These are phyloP conservation scores for Malassezia vespertilionis DNA, from an alignment of 1,284 basidiomycete species.

Conservation along the genomic window DNA sequence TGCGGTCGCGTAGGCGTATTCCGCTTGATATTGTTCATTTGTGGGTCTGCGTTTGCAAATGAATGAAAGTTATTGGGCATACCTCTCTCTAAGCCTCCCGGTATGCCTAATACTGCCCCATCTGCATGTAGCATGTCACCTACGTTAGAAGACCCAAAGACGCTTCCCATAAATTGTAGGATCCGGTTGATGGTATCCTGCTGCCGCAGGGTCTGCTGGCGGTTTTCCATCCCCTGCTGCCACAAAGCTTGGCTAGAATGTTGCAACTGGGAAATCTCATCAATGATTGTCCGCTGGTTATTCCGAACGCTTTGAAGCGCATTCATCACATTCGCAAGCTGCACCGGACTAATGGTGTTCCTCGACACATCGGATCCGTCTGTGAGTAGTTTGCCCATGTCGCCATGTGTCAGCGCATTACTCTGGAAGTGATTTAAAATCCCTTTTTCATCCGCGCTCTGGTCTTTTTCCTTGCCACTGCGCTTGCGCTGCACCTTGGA, in stretches of 20 bases:
- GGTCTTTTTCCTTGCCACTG: conserved; percentile 44
- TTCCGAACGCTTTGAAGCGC: conserved; percentile 80
- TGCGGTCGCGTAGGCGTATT: conserved; percentile 1
- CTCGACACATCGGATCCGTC: conserved; percentile 15
- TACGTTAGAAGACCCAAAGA: conserved; percentile 59
- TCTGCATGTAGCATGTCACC: conserved; percentile 15
- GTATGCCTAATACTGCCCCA: too few relatives aligned
- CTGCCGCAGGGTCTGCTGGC: conserved; percentile 73
- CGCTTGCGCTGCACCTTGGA: conserved; percentile 67
- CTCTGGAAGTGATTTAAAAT: conserved; percentile 18
- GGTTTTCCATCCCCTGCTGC: conserved; percentile 73
- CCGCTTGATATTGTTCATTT: too few relatives aligned
- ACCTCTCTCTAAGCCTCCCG: too few relatives aligned
- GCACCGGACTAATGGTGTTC: conserved; percentile 18
- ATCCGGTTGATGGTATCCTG: conserved; percentile 96
- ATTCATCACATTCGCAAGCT: conserved; percentile 54
- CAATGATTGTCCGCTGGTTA: conserved; percentile 77
- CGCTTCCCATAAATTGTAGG: conserved; percentile 80
- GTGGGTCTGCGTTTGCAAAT: too few relatives aligned
- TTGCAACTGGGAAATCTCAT: conserved; percentile 78
- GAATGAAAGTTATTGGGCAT: too few relatives aligned
- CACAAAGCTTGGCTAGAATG: conserved; percentile 77
- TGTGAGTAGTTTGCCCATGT: neutral
- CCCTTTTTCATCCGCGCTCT: conserved; percentile 42
- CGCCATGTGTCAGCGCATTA: conserved; percentile 27